These are phyloP conservation scores for Aureobasidium sp. DNA, from an alignment of 2,329 filamentous ascomycete species.

Conservation along the genomic window DNA sequence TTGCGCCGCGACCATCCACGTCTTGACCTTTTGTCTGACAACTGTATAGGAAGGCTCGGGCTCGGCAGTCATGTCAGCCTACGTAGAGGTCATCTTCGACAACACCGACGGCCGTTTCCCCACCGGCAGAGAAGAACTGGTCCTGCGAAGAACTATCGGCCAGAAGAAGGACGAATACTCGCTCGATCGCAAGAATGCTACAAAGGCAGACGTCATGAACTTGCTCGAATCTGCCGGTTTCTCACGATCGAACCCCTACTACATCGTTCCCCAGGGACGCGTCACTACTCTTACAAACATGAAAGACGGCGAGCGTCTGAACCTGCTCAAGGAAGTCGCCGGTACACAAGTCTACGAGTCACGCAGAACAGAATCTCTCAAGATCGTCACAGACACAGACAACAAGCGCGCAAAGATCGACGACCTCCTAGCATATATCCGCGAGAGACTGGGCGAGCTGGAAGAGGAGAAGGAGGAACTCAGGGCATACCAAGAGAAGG, in stretches of 20 bases:
- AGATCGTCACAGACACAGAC: constrained; percentile 95
- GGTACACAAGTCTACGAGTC: constrained; percentile 96
- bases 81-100: constrained; percentile 98
- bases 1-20: neutral
- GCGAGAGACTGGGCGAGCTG: constrained; percentile 76
- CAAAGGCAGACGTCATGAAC: constrained; percentile 89
- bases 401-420: constrained; percentile 94
- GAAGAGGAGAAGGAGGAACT: constrained; percentile 98
- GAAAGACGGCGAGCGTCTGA: constrained; percentile 89
- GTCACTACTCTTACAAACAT: constrained; percentile 96
- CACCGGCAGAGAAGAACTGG: constrained; percentile 82
- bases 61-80: constrained; percentile 98
- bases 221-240: constrained; percentile 93
- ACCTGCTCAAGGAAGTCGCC: constrained; percentile 92
- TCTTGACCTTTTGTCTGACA: neutral
- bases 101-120: constrained; percentile 94
- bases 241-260: constrained; percentile 95
- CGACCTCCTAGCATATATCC: constrained; percentile 82
- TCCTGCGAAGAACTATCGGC: constrained; percentile 87
- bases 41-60: constrained; percentile 70
- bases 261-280: constrained; percentile 95
- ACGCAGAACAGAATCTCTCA: constrained; percentile 79
- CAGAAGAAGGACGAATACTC: constrained; percentile 99
- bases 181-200: constrained; percentile 91
- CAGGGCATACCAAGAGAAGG: constrained; percentile 87